Evolutionary conservation across 345 rosid species (phyloP).

Genomic region (Eucalyptus cloeziana): DNA sequence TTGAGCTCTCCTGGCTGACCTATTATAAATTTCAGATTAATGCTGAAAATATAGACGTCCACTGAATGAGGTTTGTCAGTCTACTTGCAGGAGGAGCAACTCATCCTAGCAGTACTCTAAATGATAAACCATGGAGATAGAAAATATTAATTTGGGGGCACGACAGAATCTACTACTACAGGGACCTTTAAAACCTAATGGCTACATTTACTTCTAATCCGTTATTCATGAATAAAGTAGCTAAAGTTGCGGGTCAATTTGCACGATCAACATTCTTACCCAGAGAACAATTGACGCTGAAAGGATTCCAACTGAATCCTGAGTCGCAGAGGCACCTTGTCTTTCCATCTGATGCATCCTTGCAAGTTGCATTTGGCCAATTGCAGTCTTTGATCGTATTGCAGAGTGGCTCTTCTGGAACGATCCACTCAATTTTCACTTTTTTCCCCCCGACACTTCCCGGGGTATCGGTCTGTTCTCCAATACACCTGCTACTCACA

Average conservation of each 20-base stretch:
- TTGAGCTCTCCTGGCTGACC: neutral
- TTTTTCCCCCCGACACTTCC: accelerated
- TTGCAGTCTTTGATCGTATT: conserved; percentile 3
- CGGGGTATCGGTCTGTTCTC: too few species aligned
- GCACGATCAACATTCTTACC: neutral
- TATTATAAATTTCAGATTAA: too few species aligned
- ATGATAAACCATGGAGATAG: neutral
- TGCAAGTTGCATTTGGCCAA: neutral
- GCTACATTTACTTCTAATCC: too few species aligned
- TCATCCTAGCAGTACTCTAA: neutral
- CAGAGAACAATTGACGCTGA: neutral
- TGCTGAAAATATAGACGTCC: too few species aligned
- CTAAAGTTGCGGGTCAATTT: too few species aligned
- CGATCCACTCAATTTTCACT: too few species aligned
- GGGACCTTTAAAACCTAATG: neutral
- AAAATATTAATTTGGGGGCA: neutral
- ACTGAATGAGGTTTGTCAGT: neutral
- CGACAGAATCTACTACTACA: neutral
- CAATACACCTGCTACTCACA: too few species aligned
- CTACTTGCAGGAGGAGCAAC: neutral
- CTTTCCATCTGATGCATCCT: neutral
- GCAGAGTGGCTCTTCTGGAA: neutral
- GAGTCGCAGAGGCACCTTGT: neutral
- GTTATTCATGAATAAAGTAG: too few species aligned
- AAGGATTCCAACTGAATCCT: neutral